phyloP scores from a whole-genome alignment of 2,329 filamentous ascomycete species.

The Neonectria sp. region DNA sequence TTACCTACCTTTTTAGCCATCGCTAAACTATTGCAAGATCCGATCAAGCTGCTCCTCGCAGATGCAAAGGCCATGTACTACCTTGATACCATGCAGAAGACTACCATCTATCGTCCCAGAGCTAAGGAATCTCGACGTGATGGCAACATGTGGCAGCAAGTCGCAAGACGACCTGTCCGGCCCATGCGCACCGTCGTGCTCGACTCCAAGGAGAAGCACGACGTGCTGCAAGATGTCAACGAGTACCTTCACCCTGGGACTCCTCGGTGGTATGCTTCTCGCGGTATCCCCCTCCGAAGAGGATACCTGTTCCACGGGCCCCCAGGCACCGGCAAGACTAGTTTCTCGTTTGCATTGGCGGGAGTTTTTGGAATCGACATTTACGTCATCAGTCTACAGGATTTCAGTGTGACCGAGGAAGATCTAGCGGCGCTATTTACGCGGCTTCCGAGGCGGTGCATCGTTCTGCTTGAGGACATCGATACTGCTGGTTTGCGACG shows the following conservation, averaged over 20 bases:
- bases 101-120: constrained; percentile 69
- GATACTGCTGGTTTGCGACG: constrained; percentile 74
- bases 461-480: constrained; percentile 79
- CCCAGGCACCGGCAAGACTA: constrained; percentile 82
- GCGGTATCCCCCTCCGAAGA: constrained; percentile 82
- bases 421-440: constrained; percentile 73
- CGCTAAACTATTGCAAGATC: constrained; percentile 49
- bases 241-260: constrained; percentile 82
- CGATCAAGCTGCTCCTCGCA: constrained; percentile 69
- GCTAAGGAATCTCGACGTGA: constrained; percentile 63
- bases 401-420: constrained; percentile 74
- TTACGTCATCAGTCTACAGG: constrained; percentile 71
- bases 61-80: constrained; percentile 69
- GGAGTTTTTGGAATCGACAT: constrained; percentile 78
- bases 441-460: constrained; percentile 72
- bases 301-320: constrained; percentile 86
- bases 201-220: constrained; percentile 75
- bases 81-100: constrained; percentile 68
- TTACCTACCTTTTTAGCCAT: not conserved
- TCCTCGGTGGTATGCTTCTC: constrained; percentile 80
- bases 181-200: constrained; percentile 84
- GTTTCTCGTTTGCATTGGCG: constrained; percentile 75
- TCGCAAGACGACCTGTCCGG: constrained; percentile 75
- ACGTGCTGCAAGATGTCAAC: constrained; percentile 80
- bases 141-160: constrained; percentile 67